phyloP scores from a whole-genome alignment of 2,329 filamentous ascomycete genomes.

The Botrytis squamosa region DNA sequence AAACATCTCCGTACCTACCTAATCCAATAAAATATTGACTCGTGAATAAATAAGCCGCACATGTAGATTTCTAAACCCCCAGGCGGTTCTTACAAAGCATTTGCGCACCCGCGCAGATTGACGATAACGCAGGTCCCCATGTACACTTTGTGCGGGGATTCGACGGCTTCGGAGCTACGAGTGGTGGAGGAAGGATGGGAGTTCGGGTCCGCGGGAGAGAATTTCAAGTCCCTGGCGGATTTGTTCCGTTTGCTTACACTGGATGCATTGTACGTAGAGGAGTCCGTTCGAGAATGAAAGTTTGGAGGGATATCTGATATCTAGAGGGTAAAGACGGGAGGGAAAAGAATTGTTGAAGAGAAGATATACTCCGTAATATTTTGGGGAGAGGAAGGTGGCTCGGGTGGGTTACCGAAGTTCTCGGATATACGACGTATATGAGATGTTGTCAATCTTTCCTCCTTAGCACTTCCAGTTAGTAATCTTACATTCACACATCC shows the following conservation, averaged over 20 bases:
- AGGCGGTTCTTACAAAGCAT: constrained; percentile 1
- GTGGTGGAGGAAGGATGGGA: neutral
- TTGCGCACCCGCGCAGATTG: neutral
- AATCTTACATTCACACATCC: neutral
- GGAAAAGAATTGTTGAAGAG: neutral
- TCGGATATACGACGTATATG: neutral
- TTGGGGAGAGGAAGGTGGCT: neutral
- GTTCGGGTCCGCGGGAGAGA: neutral
- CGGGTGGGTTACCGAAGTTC: neutral
- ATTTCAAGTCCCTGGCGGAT: neutral
- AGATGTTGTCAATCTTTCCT: neutral
- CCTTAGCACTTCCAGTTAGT: neutral
- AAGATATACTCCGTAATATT: neutral
- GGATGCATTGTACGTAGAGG: neutral
- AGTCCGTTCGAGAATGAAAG: neutral
- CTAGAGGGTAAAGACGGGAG: neutral
- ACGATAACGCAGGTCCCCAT: neutral
- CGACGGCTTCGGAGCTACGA: neutral
- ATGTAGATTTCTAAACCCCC: neutral
- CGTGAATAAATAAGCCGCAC: neutral
- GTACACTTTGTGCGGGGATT: neutral
- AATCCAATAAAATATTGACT: neutral
- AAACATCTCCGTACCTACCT: neutral
- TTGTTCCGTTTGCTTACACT: neutral
- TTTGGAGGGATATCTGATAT: fast-evolving